Evolutionary conservation across 805 yeast genomes (phyloP), one percentile per base, ranked within the genome.

Genomic region (Priceomyces castillae): DNA sequence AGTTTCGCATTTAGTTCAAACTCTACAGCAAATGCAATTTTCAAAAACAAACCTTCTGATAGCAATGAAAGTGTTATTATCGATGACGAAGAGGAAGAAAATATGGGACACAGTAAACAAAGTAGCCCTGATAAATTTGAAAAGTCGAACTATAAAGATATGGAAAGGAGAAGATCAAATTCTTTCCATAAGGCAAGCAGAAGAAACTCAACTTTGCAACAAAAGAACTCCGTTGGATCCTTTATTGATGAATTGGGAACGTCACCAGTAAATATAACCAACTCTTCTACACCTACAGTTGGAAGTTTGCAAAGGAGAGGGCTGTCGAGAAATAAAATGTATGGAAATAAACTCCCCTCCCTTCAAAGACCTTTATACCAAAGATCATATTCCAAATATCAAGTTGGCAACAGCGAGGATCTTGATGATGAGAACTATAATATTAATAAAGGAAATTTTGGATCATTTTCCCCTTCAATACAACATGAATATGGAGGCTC

Each of bases 351-450:
- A 26, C 19, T 11, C 14, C 30, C 3, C 18, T 22, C 5, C 6
- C 9, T 17, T 7, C 19, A 23, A 10, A 23, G 40, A 14, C 40
- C 28, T 17, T 7, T 16, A 9, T 37, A 23, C n/a, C 40, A 18
- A n/a, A 37, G 30, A 14, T 23, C 31, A 37, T 17, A 15, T 11
- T 23, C 40, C 12, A 22, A 25, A 23, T 26, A 37, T 17, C 36
- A 33, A 16, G 19, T 33, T 14, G 36, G 23, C 4, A 31, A 31
- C 30, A 31, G 12, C 16, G 44, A 37, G 33, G 74, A 69, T 43
- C 49, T 65, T 37, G 73, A 69, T 46, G 59, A 69, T 40, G 73
- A 68, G 39, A 67, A 68, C 46, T 46, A 52, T 31, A 53, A 57
- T 40, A 39, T 61, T 3, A 49, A 45, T 31, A 49, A 51, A 43